Evolutionary conservation across 2,329 filamentous ascomycete species (phyloP), one percentile per base, ranked within the genome.

Genomic region (Zarea fungicola): DNA sequence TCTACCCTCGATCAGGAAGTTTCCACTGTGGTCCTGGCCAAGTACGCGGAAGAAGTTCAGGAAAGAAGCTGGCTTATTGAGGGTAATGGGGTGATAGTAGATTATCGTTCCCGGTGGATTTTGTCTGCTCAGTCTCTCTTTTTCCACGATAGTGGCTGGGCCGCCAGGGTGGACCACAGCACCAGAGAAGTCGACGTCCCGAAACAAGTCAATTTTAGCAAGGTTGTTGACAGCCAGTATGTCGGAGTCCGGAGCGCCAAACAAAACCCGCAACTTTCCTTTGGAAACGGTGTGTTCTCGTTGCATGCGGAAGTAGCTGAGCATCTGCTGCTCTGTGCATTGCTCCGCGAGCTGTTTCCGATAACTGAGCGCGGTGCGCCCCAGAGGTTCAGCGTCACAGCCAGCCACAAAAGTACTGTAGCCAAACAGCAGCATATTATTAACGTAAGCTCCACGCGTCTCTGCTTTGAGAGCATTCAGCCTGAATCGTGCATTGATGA

Each of bases 181-280:
- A 2, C 58, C 50, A 4, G 60, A 59, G 42, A 74, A 73, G 55
- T 74, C 68, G 6, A 60, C 55, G 2, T 54, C 48, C 2, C 63
- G 55, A 36, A 63, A 66, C 19, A 73, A 56, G 31, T 62, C 57
- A 7, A 59, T 65, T 36, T 64, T 64, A 5, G 62, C 57, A 67
- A 68, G 71, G 52, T 74, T 74, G 8, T 60, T 66, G 29, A 66
- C 60, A 2, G 55, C 49, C n/a, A 74, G 46, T 7, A 72, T 56
- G 10, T 63, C 28, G 29, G 59, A 57, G 31, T 60, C 55, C 0
- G 64, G 29, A 10, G 64, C 59, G 5, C 70, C 67, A 28, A 61
- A 66, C 1, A 65, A 11, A 2, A 64, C 41, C 0, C 57, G 50
- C 1, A 55, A 45, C 11, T 55, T 50, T 13, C 56, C 56, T 19